phyloP scores from a whole-genome alignment of 2,329 filamentous ascomycete species.

The Fusarium denticulatum region DNA sequence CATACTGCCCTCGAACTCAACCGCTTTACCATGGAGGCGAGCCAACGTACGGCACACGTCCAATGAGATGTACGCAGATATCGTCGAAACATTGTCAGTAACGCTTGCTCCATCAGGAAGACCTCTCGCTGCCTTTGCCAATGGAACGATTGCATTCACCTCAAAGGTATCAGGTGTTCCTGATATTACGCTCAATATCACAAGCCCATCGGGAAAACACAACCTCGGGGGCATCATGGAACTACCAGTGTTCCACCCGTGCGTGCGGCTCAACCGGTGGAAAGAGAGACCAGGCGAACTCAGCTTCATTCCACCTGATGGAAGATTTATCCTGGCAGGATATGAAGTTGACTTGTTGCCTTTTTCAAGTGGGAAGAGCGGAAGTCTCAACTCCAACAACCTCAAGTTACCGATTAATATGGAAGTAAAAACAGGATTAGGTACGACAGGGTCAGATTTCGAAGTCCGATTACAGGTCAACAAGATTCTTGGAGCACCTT shows the following conservation, averaged over 20 bases:
- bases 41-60: slow-evolving; percentile 94
- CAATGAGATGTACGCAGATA: slow-evolving; percentile 96
- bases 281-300: slow-evolving; percentile 87
- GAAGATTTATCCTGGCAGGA: slow-evolving; percentile 89
- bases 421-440: slow-evolving; percentile 84
- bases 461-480: slow-evolving; percentile 82
- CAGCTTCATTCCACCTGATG: slow-evolving; percentile 96
- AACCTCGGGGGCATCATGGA: slow-evolving; percentile 80
- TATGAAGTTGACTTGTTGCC: slow-evolving; percentile 94
- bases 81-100: slow-evolving; percentile 88
- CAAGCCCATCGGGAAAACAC: slow-evolving; percentile 82
- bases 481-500: slow-evolving; percentile 65
- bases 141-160: slow-evolving; percentile 94
- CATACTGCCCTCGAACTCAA: slow-evolving; percentile 57
- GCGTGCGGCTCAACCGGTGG: slow-evolving; percentile 91
- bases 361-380: slow-evolving; percentile 67
- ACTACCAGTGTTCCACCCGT: slow-evolving; percentile 94
- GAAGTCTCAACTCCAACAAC: slow-evolving; percentile 65
- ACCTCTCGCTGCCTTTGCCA: slow-evolving; percentile 84
- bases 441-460: slow-evolving; percentile 81
- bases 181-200: slow-evolving; percentile 84
- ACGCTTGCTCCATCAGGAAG: slow-evolving; percentile 91
- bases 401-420: slow-evolving; percentile 84
- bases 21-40: slow-evolving; percentile 84
- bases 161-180: slow-evolving; percentile 94